phyloP scores from a whole-genome alignment of 2,329 filamentous ascomycete genomes.

The Parascedosporium putredinis region DNA sequence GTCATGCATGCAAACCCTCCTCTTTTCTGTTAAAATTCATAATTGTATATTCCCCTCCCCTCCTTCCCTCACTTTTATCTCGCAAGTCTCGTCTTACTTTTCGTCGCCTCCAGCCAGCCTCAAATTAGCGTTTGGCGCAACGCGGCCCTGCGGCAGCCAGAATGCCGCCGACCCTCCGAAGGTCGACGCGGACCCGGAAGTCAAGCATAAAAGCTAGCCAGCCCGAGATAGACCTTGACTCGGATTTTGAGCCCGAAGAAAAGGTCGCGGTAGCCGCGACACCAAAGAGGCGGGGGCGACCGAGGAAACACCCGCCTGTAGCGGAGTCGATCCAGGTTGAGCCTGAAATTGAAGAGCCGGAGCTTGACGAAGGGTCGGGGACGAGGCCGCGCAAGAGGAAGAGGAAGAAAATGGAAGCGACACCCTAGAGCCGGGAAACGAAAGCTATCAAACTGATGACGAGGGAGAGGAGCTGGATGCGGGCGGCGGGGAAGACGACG shows the following conservation, averaged over 20 bases:
- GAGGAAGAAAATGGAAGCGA: constrained; percentile 5
- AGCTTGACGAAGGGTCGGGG: background rate
- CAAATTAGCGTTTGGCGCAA: too few relatives aligned
- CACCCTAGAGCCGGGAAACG: background rate
- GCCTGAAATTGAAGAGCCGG: background rate
- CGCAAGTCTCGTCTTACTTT: too few relatives aligned
- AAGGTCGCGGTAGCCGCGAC: constrained; percentile 12
- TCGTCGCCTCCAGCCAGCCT: too few relatives aligned
- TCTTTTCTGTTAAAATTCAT: too few relatives aligned
- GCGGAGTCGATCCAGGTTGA: constrained; percentile 11
- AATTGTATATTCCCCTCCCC: too few relatives aligned
- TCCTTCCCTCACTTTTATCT: too few relatives aligned
- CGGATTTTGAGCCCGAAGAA: constrained; percentile 3
- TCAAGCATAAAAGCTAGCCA: constrained; percentile 14
- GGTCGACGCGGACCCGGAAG: constrained; percentile 9
- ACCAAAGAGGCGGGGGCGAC: constrained; percentile 14
- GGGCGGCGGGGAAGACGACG: constrained; percentile 19
- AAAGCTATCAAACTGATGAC: background rate
- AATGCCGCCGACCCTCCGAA: background rate
- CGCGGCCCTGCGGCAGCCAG: too few relatives aligned
- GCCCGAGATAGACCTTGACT: too few relatives aligned
- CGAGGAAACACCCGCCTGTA: constrained; percentile 14
- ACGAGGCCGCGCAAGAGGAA: background rate
- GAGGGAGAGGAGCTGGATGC: constrained; percentile 4
- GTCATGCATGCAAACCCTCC: too few relatives aligned